phyloP scores from a whole-genome alignment of 208 protist species.

The Borovskyia barvae region DNA sequence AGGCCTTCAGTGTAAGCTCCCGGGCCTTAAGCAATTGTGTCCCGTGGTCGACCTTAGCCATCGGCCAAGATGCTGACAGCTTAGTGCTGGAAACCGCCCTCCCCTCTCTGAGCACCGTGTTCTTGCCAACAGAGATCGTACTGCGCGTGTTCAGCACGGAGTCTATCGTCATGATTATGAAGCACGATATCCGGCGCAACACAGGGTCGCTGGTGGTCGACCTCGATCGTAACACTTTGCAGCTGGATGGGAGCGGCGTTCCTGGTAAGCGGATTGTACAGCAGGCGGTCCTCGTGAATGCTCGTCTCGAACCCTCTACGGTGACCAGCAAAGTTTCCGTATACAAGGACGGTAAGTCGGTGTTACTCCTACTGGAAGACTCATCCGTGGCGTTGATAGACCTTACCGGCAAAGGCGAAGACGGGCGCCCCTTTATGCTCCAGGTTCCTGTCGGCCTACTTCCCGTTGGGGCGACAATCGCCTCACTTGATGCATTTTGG shows the following conservation, averaged over 20 bases:
- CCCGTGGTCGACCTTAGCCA: slow-evolving; percentile 34
- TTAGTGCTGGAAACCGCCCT: slow-evolving; percentile 64
- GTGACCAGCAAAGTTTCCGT: slow-evolving; percentile 37
- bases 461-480: slow-evolving; percentile 55
- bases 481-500: slow-evolving; percentile 70
- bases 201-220: slow-evolving; percentile 40
- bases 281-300: slow-evolving; percentile 61
- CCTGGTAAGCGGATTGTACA: slow-evolving; percentile 35
- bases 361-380: slow-evolving; percentile 72
- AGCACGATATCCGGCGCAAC: slow-evolving; percentile 59
- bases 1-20: slow-evolving; percentile 57
- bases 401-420: slow-evolving; percentile 51
- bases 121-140: slow-evolving; percentile 62
- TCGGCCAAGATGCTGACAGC: slow-evolving; percentile 26
- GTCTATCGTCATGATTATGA: slow-evolving; percentile 57
- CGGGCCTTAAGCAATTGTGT: slow-evolving; percentile 43
- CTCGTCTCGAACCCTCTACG: slow-evolving; percentile 39
- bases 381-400: slow-evolving; percentile 63
- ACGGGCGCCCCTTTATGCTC: slow-evolving; percentile 46
- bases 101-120: slow-evolving; percentile 42
- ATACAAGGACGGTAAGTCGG: slow-evolving; percentile 58
- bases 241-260: slow-evolving; percentile 32
- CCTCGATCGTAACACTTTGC: slow-evolving; percentile 46
- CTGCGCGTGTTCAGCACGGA: slow-evolving; percentile 61
- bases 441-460: slow-evolving; percentile 53